A percentile compares a stretch with the other conserved stretches of the same genome.
phyloP scores from a whole-genome alignment of 495 filamentous ascomycete species.

The Daldinia bambusicola region DNA sequence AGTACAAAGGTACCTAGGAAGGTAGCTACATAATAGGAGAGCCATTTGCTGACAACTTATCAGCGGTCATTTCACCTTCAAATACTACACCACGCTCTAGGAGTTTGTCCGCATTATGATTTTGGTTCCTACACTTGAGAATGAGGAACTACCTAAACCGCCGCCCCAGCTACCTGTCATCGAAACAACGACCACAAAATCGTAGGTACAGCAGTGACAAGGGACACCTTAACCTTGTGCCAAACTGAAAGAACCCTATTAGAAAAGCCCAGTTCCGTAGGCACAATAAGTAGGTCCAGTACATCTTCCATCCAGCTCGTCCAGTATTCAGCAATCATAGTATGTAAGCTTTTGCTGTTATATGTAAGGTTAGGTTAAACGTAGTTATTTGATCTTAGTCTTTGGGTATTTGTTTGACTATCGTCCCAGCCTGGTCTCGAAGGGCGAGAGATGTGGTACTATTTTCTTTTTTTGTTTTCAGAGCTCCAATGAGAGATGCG shows the following conservation, averaged over 20 bases:
- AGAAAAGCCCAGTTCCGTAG: not conserved
- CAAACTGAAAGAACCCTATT: not conserved
- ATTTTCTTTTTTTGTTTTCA: not conserved
- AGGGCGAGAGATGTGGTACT: not conserved
- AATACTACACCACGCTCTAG: not conserved
- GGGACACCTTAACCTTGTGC: not conserved
- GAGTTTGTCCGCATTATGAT: not conserved
- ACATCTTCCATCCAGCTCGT: not conserved
- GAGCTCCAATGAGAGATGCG: not conserved
- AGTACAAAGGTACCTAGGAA: too few species aligned
- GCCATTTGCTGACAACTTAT: not conserved
- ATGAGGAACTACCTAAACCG: not conserved
- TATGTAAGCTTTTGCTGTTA: not conserved
- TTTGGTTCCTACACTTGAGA: not conserved
- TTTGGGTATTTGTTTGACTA: not conserved
- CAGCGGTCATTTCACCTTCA: not conserved
- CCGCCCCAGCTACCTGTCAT: not conserved
- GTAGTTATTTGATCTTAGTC: not conserved
- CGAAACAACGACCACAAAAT: not conserved
- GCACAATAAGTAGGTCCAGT: not conserved
- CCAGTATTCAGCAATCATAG: not conserved
- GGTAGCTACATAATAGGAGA: not conserved
- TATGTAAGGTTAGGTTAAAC: not conserved
- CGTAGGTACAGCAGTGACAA: not conserved
- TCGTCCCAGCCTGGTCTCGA: not conserved